A percentile compares a stretch with the other conserved stretches of the same genome.
These are phyloP conservation scores for Camelina sativa DNA, from an alignment of 345 rosid species.

Conservation along the genomic window DNA sequence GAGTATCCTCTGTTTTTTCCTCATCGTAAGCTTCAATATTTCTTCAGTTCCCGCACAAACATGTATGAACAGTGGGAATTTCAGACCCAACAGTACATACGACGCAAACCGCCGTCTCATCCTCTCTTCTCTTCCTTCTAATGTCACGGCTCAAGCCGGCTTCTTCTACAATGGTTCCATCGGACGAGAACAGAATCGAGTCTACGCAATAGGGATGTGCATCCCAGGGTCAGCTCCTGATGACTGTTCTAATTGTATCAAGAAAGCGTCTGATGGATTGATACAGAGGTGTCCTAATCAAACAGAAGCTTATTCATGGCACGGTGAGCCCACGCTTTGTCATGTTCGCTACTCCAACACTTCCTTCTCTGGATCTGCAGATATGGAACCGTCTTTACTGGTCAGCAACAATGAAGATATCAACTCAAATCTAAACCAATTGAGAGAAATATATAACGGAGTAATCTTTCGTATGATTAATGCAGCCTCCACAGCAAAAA, in stretches of 20 bases:
- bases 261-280: conserved; percentile 11
- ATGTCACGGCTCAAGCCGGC: conserved; percentile 11
- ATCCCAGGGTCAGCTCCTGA: conserved; percentile 41
- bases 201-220: conserved; percentile 46
- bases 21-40: too few relatives aligned
- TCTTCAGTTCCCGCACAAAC: too few relatives aligned
- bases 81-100: conserved; percentile 35
- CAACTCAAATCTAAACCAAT: not conserved
- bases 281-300: conserved; percentile 39
- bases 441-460: not conserved
- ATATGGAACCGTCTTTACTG: not conserved
- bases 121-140: conserved; percentile 41
- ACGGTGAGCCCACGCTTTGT: conserved; percentile 31
- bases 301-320: conserved; percentile 48
- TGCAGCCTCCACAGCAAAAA: conserved; percentile 8
- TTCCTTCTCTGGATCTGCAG: not conserved
- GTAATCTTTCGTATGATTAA: not conserved
- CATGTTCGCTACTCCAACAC: conserved; percentile 37
- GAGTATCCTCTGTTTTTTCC: too few relatives aligned
- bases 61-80: not conserved
- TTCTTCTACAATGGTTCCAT: conserved; percentile 32
- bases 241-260: conserved; percentile 42
- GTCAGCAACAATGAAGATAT: not conserved
- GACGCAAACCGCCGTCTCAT: conserved; percentile 28
- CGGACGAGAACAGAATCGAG: conserved; percentile 26